phyloP scores from a whole-genome alignment of 768 basidiomycete genomes.

The Phaeotremella skinneri region DNA sequence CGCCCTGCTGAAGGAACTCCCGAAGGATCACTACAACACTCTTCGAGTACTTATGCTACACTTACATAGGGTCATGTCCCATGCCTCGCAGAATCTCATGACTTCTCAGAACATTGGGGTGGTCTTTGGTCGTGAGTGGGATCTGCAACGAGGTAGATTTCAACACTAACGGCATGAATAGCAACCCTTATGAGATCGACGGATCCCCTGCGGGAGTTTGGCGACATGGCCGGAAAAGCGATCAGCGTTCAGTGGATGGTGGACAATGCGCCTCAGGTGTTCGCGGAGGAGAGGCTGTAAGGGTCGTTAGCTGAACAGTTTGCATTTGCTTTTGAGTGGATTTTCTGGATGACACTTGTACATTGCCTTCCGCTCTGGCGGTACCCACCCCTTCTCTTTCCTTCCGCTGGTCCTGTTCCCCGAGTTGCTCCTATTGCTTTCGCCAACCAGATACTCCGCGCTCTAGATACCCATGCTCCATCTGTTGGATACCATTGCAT shows the following conservation, averaged over 20 bases:
- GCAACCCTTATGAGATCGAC: slow-evolving; percentile 91
- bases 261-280: slow-evolving; percentile 60
- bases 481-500: too few species aligned
- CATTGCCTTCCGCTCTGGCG: too few species aligned
- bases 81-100: slow-evolving; percentile 80
- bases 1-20: slow-evolving; percentile 72
- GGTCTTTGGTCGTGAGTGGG: slow-evolving; percentile 89
- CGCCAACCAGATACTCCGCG: too few species aligned
- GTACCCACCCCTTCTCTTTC: too few species aligned
- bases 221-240: slow-evolving; percentile 94
- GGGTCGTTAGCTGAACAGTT: too few species aligned
- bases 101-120: slow-evolving; percentile 91
- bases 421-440: too few species aligned
- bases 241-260: slow-evolving; percentile 91
- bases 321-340: not conserved
- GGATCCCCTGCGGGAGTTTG: slow-evolving; percentile 83
- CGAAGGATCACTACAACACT: slow-evolving; percentile 83
- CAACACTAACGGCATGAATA: slow-evolving; percentile 48
- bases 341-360: too few species aligned
- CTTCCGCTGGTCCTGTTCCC: too few species aligned
- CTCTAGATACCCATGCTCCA: too few species aligned
- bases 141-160: not conserved
- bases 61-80: slow-evolving; percentile 69
- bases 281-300: slow-evolving; percentile 25
- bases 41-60: slow-evolving; percentile 79